A percentile compares a stretch with the other conserved stretches of the same genome.
phyloP scores from a whole-genome alignment of 495 filamentous ascomycete genomes.

The Aspergillus carlsbadensis region DNA sequence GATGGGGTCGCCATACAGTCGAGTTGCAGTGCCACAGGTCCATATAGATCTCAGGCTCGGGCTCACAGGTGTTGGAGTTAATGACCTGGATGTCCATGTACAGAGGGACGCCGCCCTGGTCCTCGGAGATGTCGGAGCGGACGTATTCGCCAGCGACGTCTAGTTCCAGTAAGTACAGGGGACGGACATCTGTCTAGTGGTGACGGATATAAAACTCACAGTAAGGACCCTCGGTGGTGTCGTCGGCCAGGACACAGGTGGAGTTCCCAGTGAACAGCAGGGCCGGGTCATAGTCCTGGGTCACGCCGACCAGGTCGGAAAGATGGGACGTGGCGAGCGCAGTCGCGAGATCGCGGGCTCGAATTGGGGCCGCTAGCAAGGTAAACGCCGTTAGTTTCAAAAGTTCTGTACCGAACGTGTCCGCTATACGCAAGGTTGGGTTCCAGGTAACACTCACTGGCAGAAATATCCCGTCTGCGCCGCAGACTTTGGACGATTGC shows the following conservation, averaged over 20 bases:
- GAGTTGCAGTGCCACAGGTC: constrained; percentile 61
- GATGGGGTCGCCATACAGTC: constrained; percentile 22
- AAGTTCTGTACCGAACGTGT: no score
- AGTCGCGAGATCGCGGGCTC: constrained; percentile 8
- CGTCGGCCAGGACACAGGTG: constrained; percentile 53
- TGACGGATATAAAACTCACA: constrained; percentile 24
- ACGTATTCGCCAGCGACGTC: constrained; percentile 52
- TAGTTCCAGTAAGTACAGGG: neutral
- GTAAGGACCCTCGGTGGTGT: constrained; percentile 57
- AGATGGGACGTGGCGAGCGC: constrained; percentile 9
- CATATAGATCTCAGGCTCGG: constrained; percentile 52
- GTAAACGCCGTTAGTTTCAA: constrained; percentile 10
- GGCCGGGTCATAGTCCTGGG: constrained; percentile 42
- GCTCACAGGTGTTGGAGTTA: constrained; percentile 56
- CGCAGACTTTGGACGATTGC: constrained; percentile 30
- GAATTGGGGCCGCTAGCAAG: constrained; percentile 12
- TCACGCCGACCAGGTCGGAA: constrained; percentile 36
- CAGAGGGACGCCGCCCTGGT: constrained; percentile 54
- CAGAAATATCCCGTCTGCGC: neutral
- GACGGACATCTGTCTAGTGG: neutral
- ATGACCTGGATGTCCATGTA: constrained; percentile 61
- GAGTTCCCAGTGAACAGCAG: constrained; percentile 52
- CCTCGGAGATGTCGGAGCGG: constrained; percentile 53
- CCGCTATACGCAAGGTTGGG: no score
- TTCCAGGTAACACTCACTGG: no score